Conservation (phyloP, 352 stramenopile species). For the Phytophthora pistaciae region DNA sequence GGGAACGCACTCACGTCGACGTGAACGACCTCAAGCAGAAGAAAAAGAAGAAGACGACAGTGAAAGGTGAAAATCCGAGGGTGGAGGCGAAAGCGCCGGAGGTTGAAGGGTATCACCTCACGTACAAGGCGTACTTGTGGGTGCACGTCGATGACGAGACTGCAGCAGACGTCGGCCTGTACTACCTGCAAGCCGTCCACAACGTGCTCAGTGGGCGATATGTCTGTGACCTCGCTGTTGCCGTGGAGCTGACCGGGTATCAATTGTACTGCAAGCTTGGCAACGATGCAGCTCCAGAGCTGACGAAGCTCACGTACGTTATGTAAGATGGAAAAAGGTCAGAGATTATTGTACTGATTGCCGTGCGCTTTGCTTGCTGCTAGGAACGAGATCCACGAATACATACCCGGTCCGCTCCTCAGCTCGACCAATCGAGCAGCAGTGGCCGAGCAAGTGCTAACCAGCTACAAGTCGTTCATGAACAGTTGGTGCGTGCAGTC, state of each 20-base stretch:
- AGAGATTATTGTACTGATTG: neutral
- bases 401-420: conserved; percentile 48
- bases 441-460: conserved; percentile 47
- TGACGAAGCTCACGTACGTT: conserved; percentile 31
- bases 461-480: conserved; percentile 40
- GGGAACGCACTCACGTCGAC: conserved; percentile 60
- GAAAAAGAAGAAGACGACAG: conserved; percentile 36
- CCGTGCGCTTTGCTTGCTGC: conserved; percentile 8
- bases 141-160: conserved; percentile 72
- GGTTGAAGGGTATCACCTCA: conserved; percentile 45
- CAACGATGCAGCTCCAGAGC: conserved; percentile 16
- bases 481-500: conserved; percentile 40
- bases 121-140: conserved; percentile 84
- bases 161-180: conserved; percentile 57
- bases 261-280: conserved; percentile 69
- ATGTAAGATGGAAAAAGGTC: neutral
- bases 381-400: conserved; percentile 39
- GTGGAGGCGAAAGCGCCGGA: neutral
- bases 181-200: conserved; percentile 81
- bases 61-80: conserved; percentile 10
- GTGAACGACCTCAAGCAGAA: conserved; percentile 50
- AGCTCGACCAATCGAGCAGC: conserved; percentile 50
- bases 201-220: conserved; percentile 68
- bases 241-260: conserved; percentile 67
- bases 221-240: conserved; percentile 63